These are phyloP conservation scores for Paraglomus occultum DNA, from an alignment of 192 early-diverging fungal species.

Conservation along the genomic window DNA sequence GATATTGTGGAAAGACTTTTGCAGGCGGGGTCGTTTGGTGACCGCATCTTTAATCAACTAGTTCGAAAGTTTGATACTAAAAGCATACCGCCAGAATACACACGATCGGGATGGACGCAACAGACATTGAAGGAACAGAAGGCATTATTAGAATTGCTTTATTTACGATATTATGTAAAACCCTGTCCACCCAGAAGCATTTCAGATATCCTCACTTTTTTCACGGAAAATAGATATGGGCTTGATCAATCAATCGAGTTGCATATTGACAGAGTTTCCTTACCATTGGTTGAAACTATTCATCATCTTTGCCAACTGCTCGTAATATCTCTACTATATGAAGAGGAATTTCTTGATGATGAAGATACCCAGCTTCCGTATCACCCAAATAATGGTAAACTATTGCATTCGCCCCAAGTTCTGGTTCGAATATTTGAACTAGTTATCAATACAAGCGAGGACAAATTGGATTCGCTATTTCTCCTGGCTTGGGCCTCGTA, in stretches of 20 bases:
- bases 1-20: neutral
- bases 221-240: conserved; percentile 5
- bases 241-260: neutral
- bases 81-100: neutral
- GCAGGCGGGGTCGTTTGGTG: neutral
- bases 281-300: neutral
- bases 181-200: neutral
- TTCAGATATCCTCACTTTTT: neutral
- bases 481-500: conserved; percentile 18
- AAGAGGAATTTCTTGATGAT: no score
- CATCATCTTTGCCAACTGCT: conserved; percentile 19
- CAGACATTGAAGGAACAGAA: conserved; percentile 21
- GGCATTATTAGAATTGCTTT: conserved; percentile 12
- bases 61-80: neutral
- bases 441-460: neutral
- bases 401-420: neutral
- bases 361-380: no score
- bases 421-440: conserved; percentile 1
- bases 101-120: neutral
- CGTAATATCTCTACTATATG: neutral
- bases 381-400: neutral
- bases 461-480: neutral
- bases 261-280: neutral
- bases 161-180: neutral
- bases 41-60: conserved; percentile 10